Conservation (phyloP, 345 rosid genomes). For the Salix koriyanagi region DNA sequence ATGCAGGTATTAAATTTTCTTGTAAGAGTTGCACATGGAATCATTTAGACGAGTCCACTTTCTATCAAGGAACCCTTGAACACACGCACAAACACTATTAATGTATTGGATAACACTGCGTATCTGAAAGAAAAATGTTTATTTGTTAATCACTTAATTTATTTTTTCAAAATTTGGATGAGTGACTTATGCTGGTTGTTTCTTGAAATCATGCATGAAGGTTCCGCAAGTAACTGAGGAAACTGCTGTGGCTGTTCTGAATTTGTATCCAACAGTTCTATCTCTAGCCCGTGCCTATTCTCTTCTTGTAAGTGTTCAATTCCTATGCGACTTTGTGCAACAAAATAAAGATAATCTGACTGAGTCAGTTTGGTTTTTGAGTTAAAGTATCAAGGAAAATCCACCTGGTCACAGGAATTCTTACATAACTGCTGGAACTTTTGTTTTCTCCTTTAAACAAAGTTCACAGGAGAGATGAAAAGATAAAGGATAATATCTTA, state of each 20-base stretch:
- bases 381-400: not conserved
- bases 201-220: slow-evolving; percentile 35
- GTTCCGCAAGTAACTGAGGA: slow-evolving; percentile 86
- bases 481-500: too few species aligned
- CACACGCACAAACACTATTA: too few species aligned
- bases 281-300: slow-evolving; percentile 85
- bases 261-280: slow-evolving; percentile 69
- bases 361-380: not conserved
- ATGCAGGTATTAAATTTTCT: slow-evolving; percentile 67
- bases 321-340: not conserved
- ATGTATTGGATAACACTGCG: too few species aligned
- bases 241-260: slow-evolving; percentile 61
- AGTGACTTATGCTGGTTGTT: not conserved
- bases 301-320: slow-evolving; percentile 58
- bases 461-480: too few species aligned
- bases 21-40: not conserved
- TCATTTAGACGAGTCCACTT: not conserved
- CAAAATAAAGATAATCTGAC: not conserved
- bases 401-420: not conserved
- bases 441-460: too few species aligned
- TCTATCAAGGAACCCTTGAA: too few species aligned
- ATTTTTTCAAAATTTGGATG: not conserved
- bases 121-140: not conserved
- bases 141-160: not conserved
- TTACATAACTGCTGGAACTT: too few species aligned